Base-by-base conservation (phyloP, 208 protist species). In the Acanthamoeba culbertsoni region DNA sequence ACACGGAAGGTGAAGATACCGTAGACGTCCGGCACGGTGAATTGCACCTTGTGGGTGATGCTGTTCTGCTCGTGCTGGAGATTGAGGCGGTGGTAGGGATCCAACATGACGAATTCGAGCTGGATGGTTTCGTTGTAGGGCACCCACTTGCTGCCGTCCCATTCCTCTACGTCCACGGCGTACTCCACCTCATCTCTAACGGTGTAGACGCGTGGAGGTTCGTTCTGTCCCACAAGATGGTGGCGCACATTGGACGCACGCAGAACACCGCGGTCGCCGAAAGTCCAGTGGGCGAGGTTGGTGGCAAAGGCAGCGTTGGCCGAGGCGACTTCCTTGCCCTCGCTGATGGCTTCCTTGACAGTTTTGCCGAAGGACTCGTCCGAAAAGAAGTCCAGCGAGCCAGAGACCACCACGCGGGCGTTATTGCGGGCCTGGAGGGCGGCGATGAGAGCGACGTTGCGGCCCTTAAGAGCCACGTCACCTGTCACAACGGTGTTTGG, bases 1-100 rank as follows among this genome's bases (percentile, higher is more conserved):
- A 98, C 90, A 26, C 91, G 43, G 92, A 98, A 97, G 31, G 96
- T 98, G 94, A 97, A 98, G 42, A 98, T 93, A 63, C 97, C 97
- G 93, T 98, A 98, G 42, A 97, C 95, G 71, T 98, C 97, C 68
- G 97, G 97, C 7, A 96, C 57, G 28, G 86, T 82, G 71, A 98
- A 95, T 8, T 95, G 45, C 16, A 43, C 28, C 37, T 68, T 75
- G 89, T 79, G 37, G 57, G 33, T 63, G 48, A 55, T 14, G 43
- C 40, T 53, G 26, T 14, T 35, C 16, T 23, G 4, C 65, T 95
- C 53, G 28, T 48, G 71, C 84, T 96, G 93, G 23, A 98, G 86
- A 37, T 62, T 71, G 26, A 82, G 53, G 62, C 97, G 93, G 33
- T 97, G 31, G 63, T 97, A 98, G 63, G 97, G 97, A 91, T 98